Evolutionary conservation across 1,284 basidiomycete genomes (phyloP), one percentile per base, ranked within the genome.

Genomic region (Naganishia sp.): DNA sequence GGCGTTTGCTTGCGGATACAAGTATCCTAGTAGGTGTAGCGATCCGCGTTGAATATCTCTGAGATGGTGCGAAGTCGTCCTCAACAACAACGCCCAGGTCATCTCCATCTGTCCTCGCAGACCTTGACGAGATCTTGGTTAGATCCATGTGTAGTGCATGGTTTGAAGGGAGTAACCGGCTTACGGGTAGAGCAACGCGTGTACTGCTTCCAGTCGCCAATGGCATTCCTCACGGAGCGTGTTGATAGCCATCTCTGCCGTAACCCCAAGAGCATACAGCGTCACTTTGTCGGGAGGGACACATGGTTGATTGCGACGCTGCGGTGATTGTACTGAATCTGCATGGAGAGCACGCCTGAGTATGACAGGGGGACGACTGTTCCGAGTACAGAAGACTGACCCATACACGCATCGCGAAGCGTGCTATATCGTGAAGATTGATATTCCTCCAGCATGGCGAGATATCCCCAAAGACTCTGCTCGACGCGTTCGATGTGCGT

Each of bases 201-300:
- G 58, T 15, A 61, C 39, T 23, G 39, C 35, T 28, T 61, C 58
- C 47, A 61, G 11, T 13, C 47, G 47, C 28, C 58, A 35, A 51
- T 61, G 50, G 28, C 58, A 61, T 41, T 61, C 58, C 47, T 61
- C 58, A 15, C 58, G 32, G 13, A 61, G 39, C 35, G 58, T 51
- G 23, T 61, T 61, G 58, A 61, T 28, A 23, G 58, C 58, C 58
- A 61, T 51, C 18, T 61, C 58, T 23, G 47, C 58, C 6, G 58
- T 25, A 5, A 61, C 58, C 10, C 58, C 58, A 3, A 61, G 39
- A 6, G 58, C 58, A n/a, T 61, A 61, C 9, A 61, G 58, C n/a
- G 58, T 61, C 2, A 61, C 58, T 61, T 61, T 61, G 7, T 61
- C 58, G 13, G 58, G 47, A 6, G 58, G 58, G 11, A 61, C 58